Evolutionary conservation across 441 rosid species (phyloP), one percentile per base, ranked within the genome.

Genomic region (Jatropha multifida): DNA sequence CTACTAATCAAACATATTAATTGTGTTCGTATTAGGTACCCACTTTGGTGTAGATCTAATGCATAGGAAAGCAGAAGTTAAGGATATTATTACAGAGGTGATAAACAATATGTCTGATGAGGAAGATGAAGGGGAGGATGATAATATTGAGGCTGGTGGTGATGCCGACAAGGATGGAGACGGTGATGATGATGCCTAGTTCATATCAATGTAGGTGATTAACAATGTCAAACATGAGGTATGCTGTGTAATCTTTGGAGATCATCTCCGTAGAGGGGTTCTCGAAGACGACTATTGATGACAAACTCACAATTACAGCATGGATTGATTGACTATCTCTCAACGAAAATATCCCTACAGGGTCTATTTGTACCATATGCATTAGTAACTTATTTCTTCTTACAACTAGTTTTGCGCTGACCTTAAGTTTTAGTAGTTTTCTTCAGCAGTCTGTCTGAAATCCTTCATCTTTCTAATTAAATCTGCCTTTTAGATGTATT

Each of bases 81-180:
- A 96, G 83, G 97, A 88, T 37, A 87, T 93, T 54, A 91, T 96
- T 65, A 91, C 98, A 11, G 97, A 92, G 67, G 98, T 92, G 64
- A 90, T 96, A 74, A 96, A 88, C 79, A 88, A 84, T 78, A 93
- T 96, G 99, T 84, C 94, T n/a, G 98, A 96, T 69, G 94, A 88
- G 14, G 98, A 91, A 68, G 98, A 86, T 14, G 97, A 88, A 20
- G 93, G 74, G 4, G 97, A 90, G 4, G 92, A 87, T 26, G 88
- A 83, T 2, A 81, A 85, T 65, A 83, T 77, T 9, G 88, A 84
- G 54, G 79, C 75, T 5, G 89, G 75, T 75, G 86, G 64, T 77
- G 82, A 68, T 59, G 85, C 64, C 15, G 81, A 66, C 68, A 80
- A 74, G 69, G 89, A 72, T 20, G 83, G 73, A 32, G 90, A 81